Conservation (phyloP, 306 rosid genomes). For the Cyamopsis tetragonoloba region DNA sequence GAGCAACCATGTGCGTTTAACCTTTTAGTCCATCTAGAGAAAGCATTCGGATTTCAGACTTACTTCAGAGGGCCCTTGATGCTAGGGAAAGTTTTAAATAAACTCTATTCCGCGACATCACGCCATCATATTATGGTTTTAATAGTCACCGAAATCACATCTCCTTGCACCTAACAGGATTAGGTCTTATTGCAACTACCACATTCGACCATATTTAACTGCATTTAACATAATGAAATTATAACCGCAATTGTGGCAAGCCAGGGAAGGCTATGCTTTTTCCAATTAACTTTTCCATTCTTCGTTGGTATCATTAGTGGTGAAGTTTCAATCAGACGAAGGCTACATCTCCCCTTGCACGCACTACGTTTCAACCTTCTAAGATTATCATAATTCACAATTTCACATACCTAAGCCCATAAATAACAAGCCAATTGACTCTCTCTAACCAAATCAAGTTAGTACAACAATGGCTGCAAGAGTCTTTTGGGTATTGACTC, state of each 20-base stretch:
- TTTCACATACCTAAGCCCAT: conserved; percentile 15
- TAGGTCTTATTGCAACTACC: no score
- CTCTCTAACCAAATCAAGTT: conserved; percentile 4
- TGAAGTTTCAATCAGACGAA: conserved; percentile 38
- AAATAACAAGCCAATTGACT: conserved; percentile 25
- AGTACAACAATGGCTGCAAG: conserved; percentile 28
- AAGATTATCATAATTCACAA: conserved; percentile 12
- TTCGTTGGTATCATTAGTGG: conserved; percentile 8
- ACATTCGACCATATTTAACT: no score
- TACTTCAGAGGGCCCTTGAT: background rate
- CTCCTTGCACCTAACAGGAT: no score
- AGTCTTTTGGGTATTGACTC: conserved; percentile 29
- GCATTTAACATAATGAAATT: no score
- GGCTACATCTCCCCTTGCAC: conserved; percentile 30
- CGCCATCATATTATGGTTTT: no score
- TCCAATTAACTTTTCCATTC: background rate
- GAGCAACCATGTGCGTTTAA: no score
- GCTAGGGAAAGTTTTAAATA: no score
- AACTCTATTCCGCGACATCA: no score
- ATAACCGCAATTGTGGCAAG: no score
- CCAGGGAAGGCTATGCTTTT: background rate
- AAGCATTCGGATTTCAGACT: background rate
- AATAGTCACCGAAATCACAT: no score
- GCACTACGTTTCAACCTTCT: conserved; percentile 29
- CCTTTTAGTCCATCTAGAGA: background rate